Evolutionary conservation across 2,329 filamentous ascomycete genomes (phyloP), one percentile per base, ranked within the genome.

Genomic region (Apiospora kogelbergensis): DNA sequence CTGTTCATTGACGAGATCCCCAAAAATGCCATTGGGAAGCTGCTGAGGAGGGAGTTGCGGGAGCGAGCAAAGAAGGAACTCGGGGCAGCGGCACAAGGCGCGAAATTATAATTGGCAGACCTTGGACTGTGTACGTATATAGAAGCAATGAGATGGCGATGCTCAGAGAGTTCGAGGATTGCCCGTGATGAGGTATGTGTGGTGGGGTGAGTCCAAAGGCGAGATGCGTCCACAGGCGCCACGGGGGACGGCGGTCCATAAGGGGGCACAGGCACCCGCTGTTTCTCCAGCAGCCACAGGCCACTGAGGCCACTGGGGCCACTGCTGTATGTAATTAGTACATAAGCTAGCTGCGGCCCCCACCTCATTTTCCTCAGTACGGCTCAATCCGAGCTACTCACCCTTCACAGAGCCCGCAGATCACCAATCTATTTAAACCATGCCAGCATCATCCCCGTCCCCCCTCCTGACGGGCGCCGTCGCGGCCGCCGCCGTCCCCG

Each of bases 11-110:
- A 83, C 20, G 82, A 80, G 57, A 85, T 90, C 37, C 88, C 88
- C 0, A 90, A 89, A 80, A 88, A 84, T 74, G 83, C 86, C 1
- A 84, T 84, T 67, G 88, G 88, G 4, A 90, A 90, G 82, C 88
- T 90, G 69, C 76, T 90, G 74, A 83, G 86, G 65, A 80, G 86
- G 48, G 75, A 88, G 13, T 75, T 89, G 73, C 84, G 82, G 67
- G 80, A 85, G 67, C 74, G 78, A 73, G 78, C 79, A 6, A 45
- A 44, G 17, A 42, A 45, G 63, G 41, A 65, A 11, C 17, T 60
- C 3, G 22, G 24, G 9, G 48, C 24, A 13, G 26, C 15, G 20
- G 17, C 53, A 60, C 53, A 37, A 13, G 53, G 20, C n/a, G 53
- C 53, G 26, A 60, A 60, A 2, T 6, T 60, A 9, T 60, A 60